A percentile compares a stretch with the other conserved stretches of the same genome.
phyloP scores from a whole-genome alignment of 2,329 filamentous ascomycete species.

The Hypomyces rosellus region DNA sequence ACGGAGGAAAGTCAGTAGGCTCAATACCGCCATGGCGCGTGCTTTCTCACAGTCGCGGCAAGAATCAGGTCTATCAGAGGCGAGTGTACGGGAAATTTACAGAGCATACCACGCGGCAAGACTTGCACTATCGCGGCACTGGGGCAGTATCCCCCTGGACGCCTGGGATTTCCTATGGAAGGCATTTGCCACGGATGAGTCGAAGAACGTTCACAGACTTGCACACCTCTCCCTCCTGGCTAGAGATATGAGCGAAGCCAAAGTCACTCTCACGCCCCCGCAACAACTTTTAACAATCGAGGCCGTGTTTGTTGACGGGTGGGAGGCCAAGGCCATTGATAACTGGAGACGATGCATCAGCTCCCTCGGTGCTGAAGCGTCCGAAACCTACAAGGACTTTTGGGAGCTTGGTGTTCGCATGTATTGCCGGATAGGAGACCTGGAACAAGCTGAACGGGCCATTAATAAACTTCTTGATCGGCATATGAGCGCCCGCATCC shows the following conservation, averaged over 20 bases:
- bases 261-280: constrained; percentile 44
- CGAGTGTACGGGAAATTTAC: constrained; percentile 38
- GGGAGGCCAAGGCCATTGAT: constrained; percentile 52
- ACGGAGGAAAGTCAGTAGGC: constrained; percentile 30
- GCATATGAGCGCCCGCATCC: constrained; percentile 45
- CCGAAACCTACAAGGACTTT: constrained; percentile 45
- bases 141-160: constrained; percentile 51
- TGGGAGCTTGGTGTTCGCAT: constrained; percentile 63
- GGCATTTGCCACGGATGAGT: constrained; percentile 47
- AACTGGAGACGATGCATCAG: constrained; percentile 55
- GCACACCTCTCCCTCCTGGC: constrained; percentile 55
- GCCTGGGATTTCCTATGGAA: constrained; percentile 64
- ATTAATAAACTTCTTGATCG: constrained; percentile 48
- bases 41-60: constrained; percentile 24
- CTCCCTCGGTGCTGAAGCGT: constrained; percentile 41
- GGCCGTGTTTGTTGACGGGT: constrained; percentile 58
- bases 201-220: constrained; percentile 48
- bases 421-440: constrained; percentile 50
- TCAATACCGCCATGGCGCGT: constrained; percentile 27
- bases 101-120: constrained; percentile 44
- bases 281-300: constrained; percentile 64
- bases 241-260: constrained; percentile 58
- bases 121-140: constrained; percentile 36
- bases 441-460: constrained; percentile 52
- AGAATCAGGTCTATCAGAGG: constrained; percentile 23